Evolutionary conservation across 2,329 filamentous ascomycete species (phyloP), one percentile per base, ranked within the genome.

Genomic region (Rhynchosporium agropyri): DNA sequence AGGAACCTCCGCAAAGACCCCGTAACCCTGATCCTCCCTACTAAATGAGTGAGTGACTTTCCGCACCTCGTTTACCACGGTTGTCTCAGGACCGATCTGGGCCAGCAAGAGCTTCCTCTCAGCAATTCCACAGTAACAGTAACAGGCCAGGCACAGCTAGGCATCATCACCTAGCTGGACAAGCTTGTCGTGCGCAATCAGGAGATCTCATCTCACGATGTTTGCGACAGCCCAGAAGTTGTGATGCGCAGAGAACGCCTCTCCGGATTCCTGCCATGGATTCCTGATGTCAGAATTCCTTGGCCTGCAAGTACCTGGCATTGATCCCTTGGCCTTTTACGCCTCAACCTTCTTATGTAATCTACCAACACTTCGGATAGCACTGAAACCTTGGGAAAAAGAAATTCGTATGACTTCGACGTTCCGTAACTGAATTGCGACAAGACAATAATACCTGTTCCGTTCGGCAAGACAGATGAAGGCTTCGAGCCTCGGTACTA

Each of bases 381-480:
- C 40, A 56, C 53, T 56, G 53, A 38, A 56, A 38, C 3, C 33
- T 53, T n/a, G 4, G 33, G 38, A 46, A 45, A 28, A 3, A 45
- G 38, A 46, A 45, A 40, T 45, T 57, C 28, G 40, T 57, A 26
- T 29, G 54, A 57, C 45, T 45, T 46, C 15, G 3, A 31, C 28
- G 28, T 28, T 46, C 29, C 13, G 31, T 7, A 53, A 50, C 15
- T n/a, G 33, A 36, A 36, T 20, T 20, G 20, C 20, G 20, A 10
- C 33, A 3, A 36, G 7, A 15, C 12, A 26, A 29, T 38, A 36
- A 58, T 28, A 46, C 33, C 60, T 45, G 49, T 6, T 36, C 50
- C 42, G 56, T 51, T 50, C 61, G 49, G 57, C 55, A 60, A 56
- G 61, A 63, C 61, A 63, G 43, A 59, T 15, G 60, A 53, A 58